Evolutionary conservation across 441 rosid species (phyloP).

Genomic region (Brassica balearica): DNA sequence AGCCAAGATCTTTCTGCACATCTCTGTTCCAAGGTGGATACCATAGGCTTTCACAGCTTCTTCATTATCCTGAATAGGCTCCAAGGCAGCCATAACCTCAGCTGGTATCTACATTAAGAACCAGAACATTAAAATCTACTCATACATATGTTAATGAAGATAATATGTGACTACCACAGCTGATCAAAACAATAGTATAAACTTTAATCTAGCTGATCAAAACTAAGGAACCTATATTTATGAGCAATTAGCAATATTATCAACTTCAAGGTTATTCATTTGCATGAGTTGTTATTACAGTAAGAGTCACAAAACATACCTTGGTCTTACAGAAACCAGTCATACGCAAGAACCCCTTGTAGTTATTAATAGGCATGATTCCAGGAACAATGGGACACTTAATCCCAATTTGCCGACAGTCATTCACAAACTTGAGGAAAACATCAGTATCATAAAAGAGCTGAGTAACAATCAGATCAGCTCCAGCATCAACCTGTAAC

Average conservation of each 20-base stretch:
- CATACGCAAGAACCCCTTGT: slow-evolving; percentile 91
- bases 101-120: slow-evolving; percentile 62
- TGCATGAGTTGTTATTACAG: neutral
- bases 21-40: slow-evolving; percentile 92
- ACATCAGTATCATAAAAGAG: slow-evolving; percentile 85
- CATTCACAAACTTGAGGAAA: slow-evolving; percentile 82
- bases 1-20: slow-evolving; percentile 90
- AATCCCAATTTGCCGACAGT: slow-evolving; percentile 89
- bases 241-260: too few relatives aligned
- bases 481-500: slow-evolving; percentile 86
- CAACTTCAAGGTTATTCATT: neutral
- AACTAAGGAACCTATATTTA: too few relatives aligned
- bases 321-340: slow-evolving; percentile 94
- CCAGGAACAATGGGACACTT: slow-evolving; percentile 90
- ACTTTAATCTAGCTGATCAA: too few relatives aligned
- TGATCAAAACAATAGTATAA: too few relatives aligned
- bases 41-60: slow-evolving; percentile 93
- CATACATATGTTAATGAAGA: too few relatives aligned
- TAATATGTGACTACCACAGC: too few relatives aligned
- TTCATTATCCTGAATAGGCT: slow-evolving; percentile 88
- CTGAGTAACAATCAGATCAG: slow-evolving; percentile 82
- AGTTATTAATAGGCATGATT: slow-evolving; percentile 91
- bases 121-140: neutral
- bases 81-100: slow-evolving; percentile 80
- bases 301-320: slow-evolving; percentile 46